Base-by-base conservation (phyloP, 345 rosid genomes). In the Citrus australasica region DNA sequence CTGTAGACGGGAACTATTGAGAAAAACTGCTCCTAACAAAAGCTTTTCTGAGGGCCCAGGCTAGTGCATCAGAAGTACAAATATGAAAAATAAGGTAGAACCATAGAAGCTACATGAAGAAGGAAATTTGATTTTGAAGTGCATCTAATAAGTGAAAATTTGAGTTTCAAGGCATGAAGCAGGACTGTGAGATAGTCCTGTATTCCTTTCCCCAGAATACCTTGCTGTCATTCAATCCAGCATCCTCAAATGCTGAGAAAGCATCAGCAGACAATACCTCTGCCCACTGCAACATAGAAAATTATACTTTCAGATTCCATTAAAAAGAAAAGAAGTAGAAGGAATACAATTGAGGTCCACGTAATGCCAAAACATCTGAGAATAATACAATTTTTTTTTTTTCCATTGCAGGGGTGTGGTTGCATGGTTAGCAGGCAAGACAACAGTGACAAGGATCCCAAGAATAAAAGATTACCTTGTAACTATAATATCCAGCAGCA, bases 211-310 rank as follows among this genome's bases (percentile, higher is more conserved):
- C 22, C 58, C 27, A 51, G 55, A 80, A 58, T 89, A 95, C 99
- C 98, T 92, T 85, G 67, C 72, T 79, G 83, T 93, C 85, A 64
- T 92, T 87, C 74, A 93, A 82, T 78, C 98, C 98, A 82, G 91
- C 94, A 60, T 94, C 98, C 89, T 94, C 98, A 81, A 93, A 93
- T 65, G 98, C 97, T 21, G 98, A 94, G 88, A 95, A 93, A 77
- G 98, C 98, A 90, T 95, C 98, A 30, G 98, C 98, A 65, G 98
- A 94, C 75, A 93, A 80, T 61, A 95, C 98, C 85, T 93, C 98
- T 8, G 98, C 97, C 98, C 98, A 93, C 98, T 95, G 92, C 92
- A 89, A 76, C 75, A 76, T 71, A 46, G 73, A n/a, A 32, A 70
- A 25, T 61, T 71, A 27, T 19, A 42, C 46, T 68, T 72, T 84